A percentile compares a stretch with the other conserved stretches of the same genome.
Conservation (phyloP, 495 filamentous ascomycete species). For the Acidomyces sp. region DNA sequence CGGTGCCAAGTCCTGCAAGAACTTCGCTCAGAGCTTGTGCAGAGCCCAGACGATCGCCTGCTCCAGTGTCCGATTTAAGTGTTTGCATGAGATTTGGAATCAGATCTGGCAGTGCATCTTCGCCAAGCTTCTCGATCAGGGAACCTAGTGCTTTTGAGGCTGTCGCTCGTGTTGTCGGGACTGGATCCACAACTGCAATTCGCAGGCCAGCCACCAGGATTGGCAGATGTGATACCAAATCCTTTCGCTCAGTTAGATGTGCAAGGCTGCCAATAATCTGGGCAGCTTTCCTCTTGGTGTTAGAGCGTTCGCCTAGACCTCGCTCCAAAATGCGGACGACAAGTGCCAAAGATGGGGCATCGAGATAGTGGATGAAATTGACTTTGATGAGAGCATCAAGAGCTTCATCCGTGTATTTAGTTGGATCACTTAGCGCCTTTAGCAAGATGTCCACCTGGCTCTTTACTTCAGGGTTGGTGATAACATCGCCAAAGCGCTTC, state of each 20-base stretch:
- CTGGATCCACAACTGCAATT: slow-evolving; percentile 80
- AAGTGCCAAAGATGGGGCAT: slow-evolving; percentile 86
- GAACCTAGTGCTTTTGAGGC: slow-evolving; percentile 93
- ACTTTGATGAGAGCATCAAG: slow-evolving; percentile 90
- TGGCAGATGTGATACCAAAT: slow-evolving; percentile 79
- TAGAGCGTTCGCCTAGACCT: slow-evolving; percentile 76
- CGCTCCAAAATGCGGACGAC: slow-evolving; percentile 92
- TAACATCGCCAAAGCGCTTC: slow-evolving; percentile 95
- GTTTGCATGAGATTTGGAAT: slow-evolving; percentile 96
- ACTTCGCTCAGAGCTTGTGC: slow-evolving; percentile 96
- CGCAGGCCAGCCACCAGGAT: slow-evolving; percentile 86
- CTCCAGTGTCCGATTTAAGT: slow-evolving; percentile 91
- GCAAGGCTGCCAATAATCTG: slow-evolving; percentile 96
- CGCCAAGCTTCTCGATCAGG: slow-evolving; percentile 89
- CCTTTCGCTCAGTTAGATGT: slow-evolving; percentile 91
- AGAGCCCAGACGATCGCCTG: slow-evolving; percentile 87
- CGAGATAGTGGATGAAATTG: slow-evolving; percentile 88
- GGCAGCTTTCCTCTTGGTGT: slow-evolving; percentile 86
- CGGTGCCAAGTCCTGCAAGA: slow-evolving; percentile 82
- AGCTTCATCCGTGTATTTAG: slow-evolving; percentile 92
- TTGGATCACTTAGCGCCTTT: slow-evolving; percentile 93
- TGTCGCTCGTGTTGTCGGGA: slow-evolving; percentile 91
- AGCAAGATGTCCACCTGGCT: slow-evolving; percentile 75
- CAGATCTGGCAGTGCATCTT: slow-evolving; percentile 90
- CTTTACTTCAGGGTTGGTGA: slow-evolving; percentile 95